Evolutionary conservation across 495 filamentous ascomycete species (phyloP), one percentile per base, ranked within the genome.

Genomic region (Letharia lupina): DNA sequence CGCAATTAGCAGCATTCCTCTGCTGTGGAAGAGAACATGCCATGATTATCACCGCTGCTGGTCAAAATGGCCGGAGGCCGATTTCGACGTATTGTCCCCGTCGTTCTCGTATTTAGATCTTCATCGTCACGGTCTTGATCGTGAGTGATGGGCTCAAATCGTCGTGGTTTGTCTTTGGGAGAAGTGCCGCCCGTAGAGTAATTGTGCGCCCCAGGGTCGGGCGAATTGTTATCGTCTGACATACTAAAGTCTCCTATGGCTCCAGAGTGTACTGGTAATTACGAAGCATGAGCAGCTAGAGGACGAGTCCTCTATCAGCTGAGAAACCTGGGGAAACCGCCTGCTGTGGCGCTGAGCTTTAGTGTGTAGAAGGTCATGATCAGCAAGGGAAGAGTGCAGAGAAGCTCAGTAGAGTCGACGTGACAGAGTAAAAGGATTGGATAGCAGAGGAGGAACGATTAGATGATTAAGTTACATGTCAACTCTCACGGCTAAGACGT

Each of bases 111-210:
- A 23, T 44, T 60, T 28, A 28, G 23, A 28, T 69, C 62, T 35
- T 63, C 69, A 44, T 70, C 16, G 33, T 57, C 18, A 37, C 39
- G 6, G 33, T 16, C 54, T 11, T 20, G 54, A 16, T 20, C 69
- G 56, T 71, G 67, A 4, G 64, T 70, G 31, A 75, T 68, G 3
- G 75, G 71, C 67, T 71, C 70, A 61, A 72, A 75, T 23, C 68
- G 73, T 48, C 70, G 60, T n/a, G 70, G 67, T 56, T 68, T 69
- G 9, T 74, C 74, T 33, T 67, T 68, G 10, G 75, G 70, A 41
- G 75, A 77, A 23, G 65, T 58, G 2, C 68, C 66, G 23, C 23
- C 23, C 23, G 66, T 59, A 56, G 76, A 75, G 58, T 66, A 65
- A 3, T 71, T 45, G 56, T 37, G 64, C 2, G 37, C 44, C 8